These are phyloP conservation scores for Verbascum thapsus DNA, from an alignment of 257 asterid genomes.

Conservation along the genomic window DNA sequence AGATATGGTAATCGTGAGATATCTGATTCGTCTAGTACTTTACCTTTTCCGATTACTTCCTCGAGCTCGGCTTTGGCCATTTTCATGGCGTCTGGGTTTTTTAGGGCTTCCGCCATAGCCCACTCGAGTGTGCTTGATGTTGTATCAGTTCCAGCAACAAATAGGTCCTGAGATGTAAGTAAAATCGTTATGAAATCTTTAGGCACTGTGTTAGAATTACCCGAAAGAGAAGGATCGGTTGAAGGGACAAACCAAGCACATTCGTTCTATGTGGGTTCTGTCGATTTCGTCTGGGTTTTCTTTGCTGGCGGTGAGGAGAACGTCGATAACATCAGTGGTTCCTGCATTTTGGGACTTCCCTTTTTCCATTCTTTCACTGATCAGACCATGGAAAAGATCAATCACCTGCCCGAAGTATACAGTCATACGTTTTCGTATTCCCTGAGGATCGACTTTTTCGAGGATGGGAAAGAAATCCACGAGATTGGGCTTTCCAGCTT, in stretches of 20 bases:
- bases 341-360: constrained; percentile 23
- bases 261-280: constrained; percentile 60
- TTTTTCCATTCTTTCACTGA: constrained; percentile 44
- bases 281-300: constrained; percentile 62
- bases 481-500: constrained; percentile 65
- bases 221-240: too few species aligned
- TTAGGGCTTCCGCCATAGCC: constrained; percentile 77
- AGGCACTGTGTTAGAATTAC: too few species aligned
- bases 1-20: constrained; percentile 56
- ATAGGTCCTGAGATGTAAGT: constrained; percentile 54
- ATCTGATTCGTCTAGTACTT: constrained; percentile 49
- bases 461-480: constrained; percentile 61
- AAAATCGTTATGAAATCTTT: too few species aligned
- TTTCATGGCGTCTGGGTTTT: constrained; percentile 51
- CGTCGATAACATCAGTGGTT: constrained; percentile 47
- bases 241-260: constrained; percentile 55
- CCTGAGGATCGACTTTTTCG: constrained; percentile 54
- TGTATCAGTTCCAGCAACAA: constrained; percentile 68
- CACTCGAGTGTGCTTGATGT: constrained; percentile 72
- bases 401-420: constrained; percentile 37
- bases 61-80: constrained; percentile 61
- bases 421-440: constrained; percentile 54
- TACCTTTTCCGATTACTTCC: constrained; percentile 53
- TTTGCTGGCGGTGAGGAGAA: constrained; percentile 40
- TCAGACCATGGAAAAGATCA: constrained; percentile 40